Base-by-base conservation (phyloP, 2,329 filamentous ascomycete genomes). In the Fusarium coicis region DNA sequence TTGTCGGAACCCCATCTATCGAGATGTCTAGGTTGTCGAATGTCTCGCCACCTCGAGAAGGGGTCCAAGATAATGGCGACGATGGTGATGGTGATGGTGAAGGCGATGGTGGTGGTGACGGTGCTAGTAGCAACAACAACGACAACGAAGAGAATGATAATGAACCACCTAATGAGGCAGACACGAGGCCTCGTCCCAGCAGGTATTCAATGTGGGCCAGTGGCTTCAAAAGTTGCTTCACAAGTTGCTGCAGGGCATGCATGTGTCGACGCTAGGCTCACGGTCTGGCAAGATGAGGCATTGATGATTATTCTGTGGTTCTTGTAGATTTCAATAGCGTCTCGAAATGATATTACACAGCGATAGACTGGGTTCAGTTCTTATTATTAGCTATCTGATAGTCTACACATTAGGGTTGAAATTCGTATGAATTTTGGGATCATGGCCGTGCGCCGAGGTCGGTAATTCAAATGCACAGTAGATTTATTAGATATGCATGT, bases 281-380 rank as follows among this genome's bases (percentile, higher is more conserved):
- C 14, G 34, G 19, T 28, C 34, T 39, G 50, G 30, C 19, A 40
- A 54, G 34, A 28, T 54, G 34, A 54, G 9, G 34, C 34, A 18
- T n/a, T 39, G 50, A 39, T 53, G 50, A n/a, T 54, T 39, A 30
- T 40, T 7, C 19, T 7, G 30, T n/a, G 34, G 34, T 16, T 28
- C 23, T 53, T 26, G 23, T 11, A 37, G 32, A 21, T 28, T 28
- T 37, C 14, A 18, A 30, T 39, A 54, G 50, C 50, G 50, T 7
- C 10, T 40, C 50, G 34, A 54, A 40, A 54, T 40, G 34, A 40
- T 28, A n/a, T 54, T 40, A 28, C 32, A 40, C n/a, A 60, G 50
- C 63, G 63, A 43, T 66, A 58, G 16, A 50, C n/a, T 23, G 30
- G 32, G 57, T 43, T 39, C 18, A 66, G 34, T 44, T 44, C n/a